Percentiles rank a stretch among this genome's conserved stretches.
Conservation (phyloP, 441 rosid genomes). For the Corymbia calophylla region DNA sequence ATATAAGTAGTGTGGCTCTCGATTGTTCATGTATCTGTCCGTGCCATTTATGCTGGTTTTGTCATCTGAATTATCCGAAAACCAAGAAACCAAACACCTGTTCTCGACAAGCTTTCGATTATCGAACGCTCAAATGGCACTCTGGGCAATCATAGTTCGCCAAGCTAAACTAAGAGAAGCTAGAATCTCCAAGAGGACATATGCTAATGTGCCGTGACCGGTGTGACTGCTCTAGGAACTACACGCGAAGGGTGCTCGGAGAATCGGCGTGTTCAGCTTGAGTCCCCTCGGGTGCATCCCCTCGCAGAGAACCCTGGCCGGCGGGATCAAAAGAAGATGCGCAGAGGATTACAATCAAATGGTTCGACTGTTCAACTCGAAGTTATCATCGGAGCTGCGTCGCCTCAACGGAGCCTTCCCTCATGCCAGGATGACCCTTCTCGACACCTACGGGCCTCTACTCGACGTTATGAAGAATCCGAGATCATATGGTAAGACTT, state of each 20-base stretch:
- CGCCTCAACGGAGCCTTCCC: slow-evolving; percentile 8
- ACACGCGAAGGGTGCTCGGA: slow-evolving; percentile 17
- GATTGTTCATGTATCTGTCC: not conserved
- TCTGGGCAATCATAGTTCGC: not conserved
- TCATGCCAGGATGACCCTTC: not conserved
- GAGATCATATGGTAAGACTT: slow-evolving; percentile 1
- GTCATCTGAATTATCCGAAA: not conserved
- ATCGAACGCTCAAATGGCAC: not conserved
- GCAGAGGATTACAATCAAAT: not conserved
- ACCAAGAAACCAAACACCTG: not conserved
- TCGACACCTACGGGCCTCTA: slow-evolving; percentile 14
- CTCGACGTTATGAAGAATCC: slow-evolving; percentile 14
- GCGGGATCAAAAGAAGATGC: slow-evolving; percentile 2
- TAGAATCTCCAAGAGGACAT: not conserved
- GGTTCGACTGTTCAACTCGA: slow-evolving; percentile 13
- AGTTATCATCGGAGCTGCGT: not conserved
- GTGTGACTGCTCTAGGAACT: slow-evolving; percentile 3
- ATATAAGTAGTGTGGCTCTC: not conserved
- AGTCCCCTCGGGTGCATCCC: slow-evolving; percentile 23
- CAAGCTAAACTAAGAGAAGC: not conserved
- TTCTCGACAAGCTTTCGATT: not conserved
- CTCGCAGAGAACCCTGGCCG: not conserved
- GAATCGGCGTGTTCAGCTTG: slow-evolving; percentile 3
- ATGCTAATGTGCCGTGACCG: not conserved
- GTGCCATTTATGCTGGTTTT: not conserved